These are phyloP conservation scores for Candida sp. DNA, from an alignment of 1,139 yeast genomes.

Conservation along the genomic window DNA sequence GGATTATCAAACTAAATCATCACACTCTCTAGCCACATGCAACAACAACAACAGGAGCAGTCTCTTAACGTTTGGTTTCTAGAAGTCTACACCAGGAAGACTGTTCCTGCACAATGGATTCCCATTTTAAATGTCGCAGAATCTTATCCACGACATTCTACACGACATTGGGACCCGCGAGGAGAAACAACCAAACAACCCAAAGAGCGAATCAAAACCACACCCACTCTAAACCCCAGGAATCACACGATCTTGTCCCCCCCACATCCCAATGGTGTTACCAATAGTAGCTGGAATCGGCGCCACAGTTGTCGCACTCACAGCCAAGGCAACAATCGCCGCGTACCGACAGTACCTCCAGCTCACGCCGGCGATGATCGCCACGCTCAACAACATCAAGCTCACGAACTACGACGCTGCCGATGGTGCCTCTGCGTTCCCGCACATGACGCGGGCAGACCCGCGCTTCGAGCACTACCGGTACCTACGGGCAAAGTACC, in stretches of 20 bases:
- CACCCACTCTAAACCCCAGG: background rate
- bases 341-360: constrained; percentile 47
- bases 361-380: constrained; percentile 60
- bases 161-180: too few relatives aligned
- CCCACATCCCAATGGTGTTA: constrained; percentile 34
- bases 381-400: constrained; percentile 50
- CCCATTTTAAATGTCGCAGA: too few relatives aligned
- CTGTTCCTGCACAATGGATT: too few relatives aligned
- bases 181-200: too few relatives aligned
- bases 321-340: constrained; percentile 51
- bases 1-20: too few relatives aligned
- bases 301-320: constrained; percentile 55
- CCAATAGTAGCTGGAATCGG: constrained; percentile 66
- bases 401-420: constrained; percentile 18
- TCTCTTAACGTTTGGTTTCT: too few relatives aligned
- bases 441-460: constrained; percentile 14
- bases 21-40: too few relatives aligned
- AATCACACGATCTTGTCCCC: background rate
- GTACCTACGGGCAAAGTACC: constrained; percentile 34
- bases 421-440: constrained; percentile 3
- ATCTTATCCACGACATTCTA: too few relatives aligned
- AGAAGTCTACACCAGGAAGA: too few relatives aligned
- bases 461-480: constrained; percentile 25
- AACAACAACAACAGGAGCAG: too few relatives aligned
- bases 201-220: background rate